phyloP scores from a whole-genome alignment of 192 early-diverging fungal species.

The Funneliformis mosseae region DNA sequence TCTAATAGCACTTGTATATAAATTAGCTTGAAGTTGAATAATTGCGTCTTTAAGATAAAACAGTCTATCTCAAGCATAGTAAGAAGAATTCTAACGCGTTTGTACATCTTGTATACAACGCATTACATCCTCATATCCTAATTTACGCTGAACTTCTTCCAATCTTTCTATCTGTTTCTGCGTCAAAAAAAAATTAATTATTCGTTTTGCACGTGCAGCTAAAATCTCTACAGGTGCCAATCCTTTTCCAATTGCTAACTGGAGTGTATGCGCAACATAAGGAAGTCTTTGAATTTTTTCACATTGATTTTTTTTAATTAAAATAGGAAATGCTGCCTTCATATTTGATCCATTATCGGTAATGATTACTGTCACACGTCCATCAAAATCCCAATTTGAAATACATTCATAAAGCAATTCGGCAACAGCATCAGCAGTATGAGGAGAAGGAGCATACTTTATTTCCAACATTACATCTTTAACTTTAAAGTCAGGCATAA shows the following conservation, averaged over 20 bases:
- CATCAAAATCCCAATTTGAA: neutral
- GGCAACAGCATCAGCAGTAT: constrained; percentile 1
- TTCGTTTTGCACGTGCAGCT: neutral
- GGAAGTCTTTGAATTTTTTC: neutral
- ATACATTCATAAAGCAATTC: neutral
- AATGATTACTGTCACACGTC: neutral
- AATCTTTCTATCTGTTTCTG: constrained; percentile 13
- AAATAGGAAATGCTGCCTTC: neutral
- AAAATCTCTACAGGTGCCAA: neutral
- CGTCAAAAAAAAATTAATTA: constrained; percentile 18
- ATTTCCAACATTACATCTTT: constrained; percentile 2
- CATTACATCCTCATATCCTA: neutral
- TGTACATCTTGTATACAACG: constrained; percentile 1
- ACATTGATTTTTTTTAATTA: neutral
- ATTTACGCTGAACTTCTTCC: neutral
- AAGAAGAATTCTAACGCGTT: neutral
- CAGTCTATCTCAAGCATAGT: neutral
- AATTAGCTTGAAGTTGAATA: neutral
- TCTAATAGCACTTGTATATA: too few species aligned
- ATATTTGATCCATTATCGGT: constrained; percentile 29
- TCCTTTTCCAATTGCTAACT: neutral
- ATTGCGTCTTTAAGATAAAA: constrained; percentile 13
- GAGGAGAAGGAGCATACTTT: neutral
- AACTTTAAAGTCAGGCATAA: constrained; percentile 8
- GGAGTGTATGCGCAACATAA: neutral